Evolutionary conservation across 441 rosid species (phyloP), one percentile per base, ranked within the genome.

Genomic region (Bocquillonia castaneifolia): DNA sequence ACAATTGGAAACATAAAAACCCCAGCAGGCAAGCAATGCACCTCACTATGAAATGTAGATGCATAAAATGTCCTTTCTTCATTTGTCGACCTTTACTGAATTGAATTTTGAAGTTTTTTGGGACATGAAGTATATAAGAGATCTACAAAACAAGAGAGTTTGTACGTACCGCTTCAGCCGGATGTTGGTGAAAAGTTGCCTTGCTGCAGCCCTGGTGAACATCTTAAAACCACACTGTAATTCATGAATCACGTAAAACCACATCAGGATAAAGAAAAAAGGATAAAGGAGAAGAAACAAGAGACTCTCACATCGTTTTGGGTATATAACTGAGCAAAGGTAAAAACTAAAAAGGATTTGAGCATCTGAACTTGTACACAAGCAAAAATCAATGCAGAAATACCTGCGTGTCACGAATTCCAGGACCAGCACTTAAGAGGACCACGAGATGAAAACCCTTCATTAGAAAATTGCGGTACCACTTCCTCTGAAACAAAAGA

Each of bases 151-250:
- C 31, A n/a, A 59, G 5, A 61, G 51, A 20, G 44, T 29, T 14
- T 25, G 55, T 56, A 48, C 10, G 40, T 78, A 88, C 98, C 97
- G 85, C 85, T 87, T 88, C 76, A 91, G 79, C 61, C 86, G 91
- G 66, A 93, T 75, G 74, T 88, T 93, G 56, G 92, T 79, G 79
- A 91, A 93, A 72, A 93, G 92, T 81, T 80, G 89, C 77, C 91
- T 84, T 17, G 93, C 97, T 26, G 99, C 97, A 79, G 96, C 92
- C 82, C 98, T 82, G 0, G 97, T 89, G 79, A 93, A 93, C 98
- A 93, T 91, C 86, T 93, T 93, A 78, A 93, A 93, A 51, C 98
- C 98, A 82, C 96, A 91, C 97, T 94, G 87, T 59, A 20, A 65
- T 55, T 63, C 39, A 74, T 31, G 60, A 57, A 65, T 51, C 40